phyloP scores from a whole-genome alignment of 495 filamentous ascomycete species.

The Aspergillus sparsus region DNA sequence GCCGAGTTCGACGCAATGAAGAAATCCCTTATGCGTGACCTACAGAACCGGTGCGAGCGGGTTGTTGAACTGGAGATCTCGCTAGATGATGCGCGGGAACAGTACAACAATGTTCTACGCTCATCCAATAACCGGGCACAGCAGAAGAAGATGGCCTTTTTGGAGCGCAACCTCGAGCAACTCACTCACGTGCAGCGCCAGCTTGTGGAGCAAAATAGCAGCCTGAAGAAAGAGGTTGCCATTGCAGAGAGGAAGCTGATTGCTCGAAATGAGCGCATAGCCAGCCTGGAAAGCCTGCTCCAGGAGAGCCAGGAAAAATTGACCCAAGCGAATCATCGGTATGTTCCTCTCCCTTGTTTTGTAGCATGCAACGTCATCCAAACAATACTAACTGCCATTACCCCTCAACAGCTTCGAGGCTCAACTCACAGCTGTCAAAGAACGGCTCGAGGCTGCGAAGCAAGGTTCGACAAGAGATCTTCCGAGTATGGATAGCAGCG shows the following conservation, averaged over 20 bases:
- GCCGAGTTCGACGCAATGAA: constrained; percentile 99
- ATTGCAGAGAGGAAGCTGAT: constrained; percentile 97
- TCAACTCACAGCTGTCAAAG: constrained; percentile 95
- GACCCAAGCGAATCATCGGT: constrained; percentile 93
- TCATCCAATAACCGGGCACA: constrained; percentile 96
- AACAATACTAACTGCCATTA: not conserved
- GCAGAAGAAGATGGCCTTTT: constrained; percentile 99
- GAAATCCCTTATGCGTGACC: constrained; percentile 97
- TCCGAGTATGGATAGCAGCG: constrained; percentile 58
- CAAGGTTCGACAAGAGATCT: constrained; percentile 81
- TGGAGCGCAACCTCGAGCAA: constrained; percentile 97
- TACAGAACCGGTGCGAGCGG: constrained; percentile 96
- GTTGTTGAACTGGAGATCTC: constrained; percentile 98
- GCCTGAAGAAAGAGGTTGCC: constrained; percentile 96
- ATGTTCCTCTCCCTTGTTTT: constrained; percentile 35
- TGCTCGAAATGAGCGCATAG: constrained; percentile 93
- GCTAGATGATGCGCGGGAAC: constrained; percentile 92
- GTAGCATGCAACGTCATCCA: not conserved
- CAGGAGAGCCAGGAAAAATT: constrained; percentile 98
- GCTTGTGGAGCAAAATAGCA: constrained; percentile 94
- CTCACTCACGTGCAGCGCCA: constrained; percentile 95
- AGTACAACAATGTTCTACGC: constrained; percentile 96
- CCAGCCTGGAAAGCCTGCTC: constrained; percentile 84
- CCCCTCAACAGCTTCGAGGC: constrained; percentile 76
- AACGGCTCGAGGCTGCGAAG: constrained; percentile 94